These are phyloP conservation scores for Trapa bicornis DNA, from an alignment of 345 rosid species.

Conservation along the genomic window DNA sequence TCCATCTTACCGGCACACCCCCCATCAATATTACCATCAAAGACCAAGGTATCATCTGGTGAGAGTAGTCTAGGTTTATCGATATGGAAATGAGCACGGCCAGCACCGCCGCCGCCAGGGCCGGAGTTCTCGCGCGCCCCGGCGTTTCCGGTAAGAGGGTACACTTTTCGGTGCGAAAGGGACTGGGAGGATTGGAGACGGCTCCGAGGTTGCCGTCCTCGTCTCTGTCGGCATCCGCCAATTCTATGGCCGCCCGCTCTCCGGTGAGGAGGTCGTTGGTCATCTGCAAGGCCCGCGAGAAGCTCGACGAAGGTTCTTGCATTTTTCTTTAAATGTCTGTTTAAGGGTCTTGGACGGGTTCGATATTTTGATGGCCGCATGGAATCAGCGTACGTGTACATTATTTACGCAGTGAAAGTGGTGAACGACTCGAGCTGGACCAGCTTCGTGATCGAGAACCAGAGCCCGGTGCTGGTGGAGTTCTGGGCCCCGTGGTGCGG, in stretches of 20 bases:
- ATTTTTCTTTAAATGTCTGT: no score
- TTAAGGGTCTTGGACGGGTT: no score
- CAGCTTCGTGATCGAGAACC: conserved; percentile 20
- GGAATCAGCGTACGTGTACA: not conserved
- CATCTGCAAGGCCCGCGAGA: conserved; percentile 53
- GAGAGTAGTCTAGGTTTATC: conserved; percentile 10
- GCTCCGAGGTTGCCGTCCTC: not conserved
- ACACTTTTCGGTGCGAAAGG: not conserved
- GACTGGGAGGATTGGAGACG: not conserved
- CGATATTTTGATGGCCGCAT: no score
- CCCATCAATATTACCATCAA: no score
- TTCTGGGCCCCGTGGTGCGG: conserved; percentile 89
- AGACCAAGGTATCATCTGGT: not conserved
- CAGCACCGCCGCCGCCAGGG: conserved; percentile 14
- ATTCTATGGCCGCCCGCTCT: not conserved
- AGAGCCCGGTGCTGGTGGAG: conserved; percentile 52
- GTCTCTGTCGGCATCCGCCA: not conserved
- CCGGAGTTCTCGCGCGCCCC: conserved; percentile 16
- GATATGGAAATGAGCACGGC: conserved; percentile 32
- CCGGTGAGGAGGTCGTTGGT: conserved; percentile 15
- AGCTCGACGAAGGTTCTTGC: conserved; percentile 37
- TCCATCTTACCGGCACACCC: not conserved
- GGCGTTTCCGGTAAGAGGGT: conserved; percentile 1
- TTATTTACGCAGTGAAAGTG: conserved; percentile 29
- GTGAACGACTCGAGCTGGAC: conserved; percentile 53